Evolutionary conservation across 2,329 filamentous ascomycete genomes (phyloP).

Genomic region (Claviceps purpurea): DNA sequence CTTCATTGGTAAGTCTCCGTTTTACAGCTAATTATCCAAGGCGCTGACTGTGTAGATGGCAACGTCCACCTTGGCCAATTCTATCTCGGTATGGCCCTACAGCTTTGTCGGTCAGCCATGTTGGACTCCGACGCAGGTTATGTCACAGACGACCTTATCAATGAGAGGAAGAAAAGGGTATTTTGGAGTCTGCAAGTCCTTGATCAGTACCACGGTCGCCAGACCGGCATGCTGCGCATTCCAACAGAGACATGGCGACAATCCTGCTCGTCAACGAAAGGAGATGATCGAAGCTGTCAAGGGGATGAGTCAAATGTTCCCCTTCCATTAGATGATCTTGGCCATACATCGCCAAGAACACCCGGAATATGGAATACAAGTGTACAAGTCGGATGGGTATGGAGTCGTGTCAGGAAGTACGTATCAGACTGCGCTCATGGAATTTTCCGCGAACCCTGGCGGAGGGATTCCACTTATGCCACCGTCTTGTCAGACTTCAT

Average conservation of each 20-base stretch:
- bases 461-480: slow-evolving; percentile 37
- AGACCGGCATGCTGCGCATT: slow-evolving; percentile 28
- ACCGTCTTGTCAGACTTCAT: slow-evolving; percentile 36
- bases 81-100: slow-evolving; percentile 34
- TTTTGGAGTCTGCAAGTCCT: slow-evolving; percentile 39
- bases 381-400: slow-evolving; percentile 36
- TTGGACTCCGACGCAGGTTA: slow-evolving; percentile 30
- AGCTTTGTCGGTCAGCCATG: slow-evolving; percentile 37
- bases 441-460: slow-evolving; percentile 35
- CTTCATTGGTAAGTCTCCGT: slow-evolving; percentile 28
- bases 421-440: slow-evolving; percentile 34
- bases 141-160: slow-evolving; percentile 17
- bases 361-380: slow-evolving; percentile 37
- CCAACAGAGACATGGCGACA: slow-evolving; percentile 29
- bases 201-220: slow-evolving; percentile 35
- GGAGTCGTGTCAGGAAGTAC: slow-evolving; percentile 32
- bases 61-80: slow-evolving; percentile 35
- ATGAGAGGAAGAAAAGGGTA: slow-evolving; percentile 33
- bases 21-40: neutral
- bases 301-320: slow-evolving; percentile 22
- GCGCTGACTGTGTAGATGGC: slow-evolving; percentile 23
- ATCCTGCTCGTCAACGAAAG: slow-evolving; percentile 14
- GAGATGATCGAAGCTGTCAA: slow-evolving; percentile 7
- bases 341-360: slow-evolving; percentile 24
- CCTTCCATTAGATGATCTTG: slow-evolving; percentile 30